Evolutionary conservation across 2,329 filamentous ascomycete genomes (phyloP).

Genomic region (Leptodontidium sp.): DNA sequence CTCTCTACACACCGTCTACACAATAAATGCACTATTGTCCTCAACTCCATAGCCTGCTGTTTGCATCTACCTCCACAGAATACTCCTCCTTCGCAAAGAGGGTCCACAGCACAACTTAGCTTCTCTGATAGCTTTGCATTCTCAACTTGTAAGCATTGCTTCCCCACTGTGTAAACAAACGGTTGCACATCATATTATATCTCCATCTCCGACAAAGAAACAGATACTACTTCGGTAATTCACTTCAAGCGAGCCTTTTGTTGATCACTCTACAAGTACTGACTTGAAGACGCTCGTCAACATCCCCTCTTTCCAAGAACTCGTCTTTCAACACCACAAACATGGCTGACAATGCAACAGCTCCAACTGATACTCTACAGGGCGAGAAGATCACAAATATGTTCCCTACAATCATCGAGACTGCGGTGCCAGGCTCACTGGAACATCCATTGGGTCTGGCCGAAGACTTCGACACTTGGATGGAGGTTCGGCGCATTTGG

Average conservation of each 20-base stretch:
- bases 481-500: slow-evolving; percentile 17
- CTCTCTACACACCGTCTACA: neutral
- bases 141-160: neutral
- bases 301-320: neutral
- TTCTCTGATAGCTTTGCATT: neutral
- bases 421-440: neutral
- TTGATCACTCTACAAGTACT: neutral
- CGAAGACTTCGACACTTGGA: slow-evolving; percentile 29
- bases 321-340: neutral
- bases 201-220: neutral
- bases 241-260: neutral
- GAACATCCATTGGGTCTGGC: slow-evolving; percentile 17
- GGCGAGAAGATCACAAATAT: neutral
- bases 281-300: neutral
- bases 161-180: neutral
- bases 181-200: neutral
- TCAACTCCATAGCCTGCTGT: neutral
- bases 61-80: neutral
- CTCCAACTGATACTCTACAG: neutral
- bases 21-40: neutral
- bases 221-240: neutral
- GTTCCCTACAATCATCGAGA: slow-evolving; percentile 8
- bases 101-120: neutral
- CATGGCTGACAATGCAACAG: slow-evolving; percentile 8
- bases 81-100: neutral